phyloP scores from a whole-genome alignment of 306 rosid genomes.

The Sechiopsis laciniata region DNA sequence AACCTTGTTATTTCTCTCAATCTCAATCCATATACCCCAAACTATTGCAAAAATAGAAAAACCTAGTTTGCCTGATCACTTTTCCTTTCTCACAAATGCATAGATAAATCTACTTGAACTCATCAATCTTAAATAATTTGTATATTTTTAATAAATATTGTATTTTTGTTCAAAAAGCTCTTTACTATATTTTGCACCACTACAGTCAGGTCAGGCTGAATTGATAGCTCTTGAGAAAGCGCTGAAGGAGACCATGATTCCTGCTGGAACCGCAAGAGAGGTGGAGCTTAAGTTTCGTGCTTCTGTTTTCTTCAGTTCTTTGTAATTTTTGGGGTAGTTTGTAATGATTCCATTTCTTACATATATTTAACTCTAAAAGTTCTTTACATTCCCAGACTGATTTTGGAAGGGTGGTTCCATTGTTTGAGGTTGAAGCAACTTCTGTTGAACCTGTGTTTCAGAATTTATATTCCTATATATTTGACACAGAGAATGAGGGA shows the following conservation, averaged over 20 bases:
- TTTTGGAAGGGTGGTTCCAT: conserved; percentile 83
- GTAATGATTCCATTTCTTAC: too few species aligned
- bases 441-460: conserved; percentile 76
- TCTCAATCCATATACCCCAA: neutral
- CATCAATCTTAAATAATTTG: neutral
- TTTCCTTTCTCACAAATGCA: neutral
- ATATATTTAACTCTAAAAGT: neutral
- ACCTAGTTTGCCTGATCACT: neutral
- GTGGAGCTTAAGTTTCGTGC: conserved; percentile 29
- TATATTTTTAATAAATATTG: neutral
- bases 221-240: conserved; percentile 81
- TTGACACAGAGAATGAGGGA: conserved; percentile 47
- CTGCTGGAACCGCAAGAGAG: conserved; percentile 88
- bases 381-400: conserved; percentile 46
- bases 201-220: conserved; percentile 88
- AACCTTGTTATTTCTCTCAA: neutral
- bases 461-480: conserved; percentile 69
- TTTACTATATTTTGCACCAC: conserved; percentile 9
- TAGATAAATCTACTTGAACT: too few species aligned
- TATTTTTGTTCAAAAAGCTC: neutral
- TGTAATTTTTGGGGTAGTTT: too few species aligned
- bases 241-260: conserved; percentile 76
- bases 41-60: neutral
- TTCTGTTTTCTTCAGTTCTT: conserved; percentile 15
- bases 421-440: conserved; percentile 88